phyloP scores from a whole-genome alignment of 2,329 filamentous ascomycete species.

The Helotiales sp. region DNA sequence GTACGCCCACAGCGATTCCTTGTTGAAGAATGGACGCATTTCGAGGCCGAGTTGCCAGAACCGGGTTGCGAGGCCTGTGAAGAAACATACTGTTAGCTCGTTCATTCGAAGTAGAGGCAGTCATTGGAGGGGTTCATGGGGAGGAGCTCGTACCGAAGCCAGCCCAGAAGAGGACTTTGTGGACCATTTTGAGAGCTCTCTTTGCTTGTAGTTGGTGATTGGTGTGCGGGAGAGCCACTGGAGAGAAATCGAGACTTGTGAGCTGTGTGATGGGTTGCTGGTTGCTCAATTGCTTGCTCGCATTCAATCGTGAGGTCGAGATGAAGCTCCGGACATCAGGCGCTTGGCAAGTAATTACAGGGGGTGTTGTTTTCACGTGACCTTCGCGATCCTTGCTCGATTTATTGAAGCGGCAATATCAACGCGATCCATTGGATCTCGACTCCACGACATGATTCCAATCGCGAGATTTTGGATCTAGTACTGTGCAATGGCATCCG shows the following conservation, averaged over 20 bases:
- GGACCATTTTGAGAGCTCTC: conserved; percentile 39
- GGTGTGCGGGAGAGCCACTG: conserved; percentile 1
- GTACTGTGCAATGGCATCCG: conserved; percentile 27
- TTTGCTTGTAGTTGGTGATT: not conserved
- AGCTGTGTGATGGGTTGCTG: conserved; percentile 17
- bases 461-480: not conserved
- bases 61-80: conserved; percentile 82
- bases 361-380: conserved; percentile 3
- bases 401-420: not conserved
- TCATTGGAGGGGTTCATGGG: conserved; percentile 25
- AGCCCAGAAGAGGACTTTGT: conserved; percentile 78
- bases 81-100: conserved; percentile 32
- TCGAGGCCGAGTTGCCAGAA: conserved; percentile 98
- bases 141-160: conserved; percentile 77
- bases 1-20: conserved; percentile 85
- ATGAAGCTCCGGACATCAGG: conserved; percentile 8
- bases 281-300: conserved; percentile 20
- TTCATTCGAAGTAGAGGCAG: conserved; percentile 8
- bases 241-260: not conserved
- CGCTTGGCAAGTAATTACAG: not conserved
- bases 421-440: conserved; percentile 1
- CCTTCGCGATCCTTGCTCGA: not conserved
- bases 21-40: conserved; percentile 93
- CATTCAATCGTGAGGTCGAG: conserved; percentile 10
- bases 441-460: not conserved